Evolutionary conservation across 192 early-diverging fungal species (phyloP).

Genomic region (Phlyctochytrium arcticum): DNA sequence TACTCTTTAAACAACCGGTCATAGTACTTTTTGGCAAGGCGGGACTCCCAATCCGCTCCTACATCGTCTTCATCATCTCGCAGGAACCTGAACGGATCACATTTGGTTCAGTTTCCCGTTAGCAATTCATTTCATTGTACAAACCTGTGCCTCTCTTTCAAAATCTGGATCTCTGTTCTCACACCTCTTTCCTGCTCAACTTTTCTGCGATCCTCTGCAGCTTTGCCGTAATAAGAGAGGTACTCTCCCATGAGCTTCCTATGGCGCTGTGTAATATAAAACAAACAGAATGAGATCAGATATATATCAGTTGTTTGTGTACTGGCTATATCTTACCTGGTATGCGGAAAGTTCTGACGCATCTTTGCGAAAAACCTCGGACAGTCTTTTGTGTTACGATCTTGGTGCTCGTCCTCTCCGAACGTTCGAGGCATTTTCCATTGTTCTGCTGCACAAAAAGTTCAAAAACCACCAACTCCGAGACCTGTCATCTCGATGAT

Average conservation of each 20-base stretch:
- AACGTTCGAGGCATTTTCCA: no score
- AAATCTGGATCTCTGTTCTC: constrained; percentile 64
- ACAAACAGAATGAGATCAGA: background rate
- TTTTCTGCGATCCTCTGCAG: background rate
- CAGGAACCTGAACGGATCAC: constrained; percentile 48
- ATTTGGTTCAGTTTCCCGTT: background rate
- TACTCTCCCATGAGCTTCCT: constrained; percentile 60
- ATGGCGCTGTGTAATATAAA: constrained; percentile 32
- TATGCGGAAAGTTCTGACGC: constrained; percentile 11
- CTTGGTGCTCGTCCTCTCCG: no score
- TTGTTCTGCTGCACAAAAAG: no score
- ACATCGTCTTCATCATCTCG: constrained; percentile 46
- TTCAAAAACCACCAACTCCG: no score
- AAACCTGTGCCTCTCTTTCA: constrained; percentile 70
- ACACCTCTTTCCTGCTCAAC: background rate
- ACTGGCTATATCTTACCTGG: constrained; percentile 4
- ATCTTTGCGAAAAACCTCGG: constrained; percentile 1
- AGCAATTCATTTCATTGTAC: background rate
- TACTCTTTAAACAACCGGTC: constrained; percentile 85
- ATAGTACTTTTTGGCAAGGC: constrained; percentile 82
- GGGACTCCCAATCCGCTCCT: constrained; percentile 60
- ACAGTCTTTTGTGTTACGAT: no score
- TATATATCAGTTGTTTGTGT: background rate
- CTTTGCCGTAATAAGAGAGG: constrained; percentile 36
- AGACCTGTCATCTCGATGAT: no score